phyloP scores from a whole-genome alignment of 2,329 filamentous ascomycete species.

The Emergomyces orientalis region DNA sequence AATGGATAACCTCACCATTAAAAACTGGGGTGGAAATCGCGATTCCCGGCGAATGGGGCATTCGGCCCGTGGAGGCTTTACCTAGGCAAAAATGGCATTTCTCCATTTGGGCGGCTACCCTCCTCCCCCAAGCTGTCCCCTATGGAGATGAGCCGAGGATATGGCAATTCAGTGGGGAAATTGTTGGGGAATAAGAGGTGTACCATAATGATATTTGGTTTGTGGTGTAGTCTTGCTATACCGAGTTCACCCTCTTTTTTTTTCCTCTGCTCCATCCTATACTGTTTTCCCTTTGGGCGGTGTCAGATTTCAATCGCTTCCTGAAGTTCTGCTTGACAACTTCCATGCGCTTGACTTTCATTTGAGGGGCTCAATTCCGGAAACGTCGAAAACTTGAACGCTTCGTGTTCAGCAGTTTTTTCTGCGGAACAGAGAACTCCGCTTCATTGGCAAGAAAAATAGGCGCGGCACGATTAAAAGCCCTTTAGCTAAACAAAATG shows the following conservation, averaged over 20 bases:
- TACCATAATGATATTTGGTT: not conserved
- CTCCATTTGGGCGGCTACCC: not conserved
- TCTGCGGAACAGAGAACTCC: not conserved
- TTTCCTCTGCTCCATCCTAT: not conserved
- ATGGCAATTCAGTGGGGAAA: not conserved
- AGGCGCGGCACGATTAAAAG: not conserved
- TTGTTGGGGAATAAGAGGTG: not conserved
- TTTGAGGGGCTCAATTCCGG: not conserved
- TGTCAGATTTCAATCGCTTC: not conserved
- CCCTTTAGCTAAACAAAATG: slow-evolving; percentile 1
- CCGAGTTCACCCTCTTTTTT: not conserved
- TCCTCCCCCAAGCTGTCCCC: not conserved
- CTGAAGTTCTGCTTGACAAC: not conserved
- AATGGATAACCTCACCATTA: not conserved
- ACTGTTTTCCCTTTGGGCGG: not conserved
- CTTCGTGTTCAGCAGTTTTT: not conserved
- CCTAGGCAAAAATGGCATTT: slow-evolving; percentile 6
- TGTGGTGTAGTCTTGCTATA: not conserved
- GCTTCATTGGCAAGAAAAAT: not conserved
- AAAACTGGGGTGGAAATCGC: not conserved
- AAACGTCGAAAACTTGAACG: not conserved
- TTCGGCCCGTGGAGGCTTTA: not conserved
- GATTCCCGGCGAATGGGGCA: not conserved
- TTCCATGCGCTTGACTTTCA: not conserved
- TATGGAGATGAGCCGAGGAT: slow-evolving; percentile 4